Evolutionary conservation across 257 asterid genomes (phyloP).

Genomic region (Salvia hispanica): DNA sequence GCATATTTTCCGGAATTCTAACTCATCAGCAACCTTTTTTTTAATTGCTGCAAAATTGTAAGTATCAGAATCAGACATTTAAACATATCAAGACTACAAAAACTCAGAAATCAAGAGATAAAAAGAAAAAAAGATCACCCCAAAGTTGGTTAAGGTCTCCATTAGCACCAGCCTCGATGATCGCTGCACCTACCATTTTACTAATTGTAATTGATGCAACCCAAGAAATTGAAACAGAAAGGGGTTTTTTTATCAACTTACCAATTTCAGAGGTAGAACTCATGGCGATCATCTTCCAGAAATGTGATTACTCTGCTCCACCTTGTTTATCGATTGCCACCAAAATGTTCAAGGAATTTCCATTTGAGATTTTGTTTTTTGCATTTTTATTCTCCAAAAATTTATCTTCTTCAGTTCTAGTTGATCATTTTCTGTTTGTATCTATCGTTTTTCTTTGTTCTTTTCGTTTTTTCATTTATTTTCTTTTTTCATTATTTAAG

Average conservation of each 20-base stretch:
- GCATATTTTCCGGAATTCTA: constrained; percentile 4
- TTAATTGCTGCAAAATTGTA: constrained; percentile 16
- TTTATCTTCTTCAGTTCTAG: no score
- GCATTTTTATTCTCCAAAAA: no score
- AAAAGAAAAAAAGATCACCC: background rate
- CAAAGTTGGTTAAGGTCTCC: constrained; percentile 24
- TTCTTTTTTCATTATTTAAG: no score
- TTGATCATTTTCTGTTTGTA: no score
- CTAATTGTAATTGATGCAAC: background rate
- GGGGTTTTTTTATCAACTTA: background rate
- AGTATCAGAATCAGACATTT: background rate
- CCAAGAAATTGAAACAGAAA: background rate
- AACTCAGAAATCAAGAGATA: no score
- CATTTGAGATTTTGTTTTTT: no score
- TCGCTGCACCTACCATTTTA: constrained; percentile 13
- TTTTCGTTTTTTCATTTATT: no score
- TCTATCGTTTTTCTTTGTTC: no score
- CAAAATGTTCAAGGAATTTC: no score
- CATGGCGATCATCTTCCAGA: background rate
- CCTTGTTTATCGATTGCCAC: no score
- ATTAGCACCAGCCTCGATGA: constrained; percentile 22
- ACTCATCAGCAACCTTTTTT: background rate
- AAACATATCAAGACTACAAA: no score
- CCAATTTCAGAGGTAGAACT: constrained; percentile 21
- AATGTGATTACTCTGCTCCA: no score